These are phyloP conservation scores for Pythium folliculosum DNA, from an alignment of 352 stramenopile species.

Conservation along the genomic window DNA sequence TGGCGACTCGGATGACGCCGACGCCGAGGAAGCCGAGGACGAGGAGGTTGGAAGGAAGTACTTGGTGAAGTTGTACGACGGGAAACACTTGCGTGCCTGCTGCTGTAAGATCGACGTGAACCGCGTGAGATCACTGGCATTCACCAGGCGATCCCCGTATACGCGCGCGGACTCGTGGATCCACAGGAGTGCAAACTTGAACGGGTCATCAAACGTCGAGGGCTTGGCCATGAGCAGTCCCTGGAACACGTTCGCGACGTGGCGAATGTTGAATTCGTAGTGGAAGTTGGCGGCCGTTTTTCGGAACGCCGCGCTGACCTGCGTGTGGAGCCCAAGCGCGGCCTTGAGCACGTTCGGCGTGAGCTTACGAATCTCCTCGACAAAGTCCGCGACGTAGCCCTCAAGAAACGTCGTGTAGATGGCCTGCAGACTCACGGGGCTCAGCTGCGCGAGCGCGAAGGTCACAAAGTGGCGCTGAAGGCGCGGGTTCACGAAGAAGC, in stretches of 20 bases:
- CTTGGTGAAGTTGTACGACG: conserved; percentile 85
- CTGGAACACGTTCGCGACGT: conserved; percentile 95
- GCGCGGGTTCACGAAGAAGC: conserved; percentile 92
- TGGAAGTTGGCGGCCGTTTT: conserved; percentile 97
- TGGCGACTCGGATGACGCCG: conserved; percentile 24
- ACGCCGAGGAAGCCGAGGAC: conserved; percentile 23
- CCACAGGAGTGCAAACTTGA: conserved; percentile 94
- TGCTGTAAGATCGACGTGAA: conserved; percentile 89
- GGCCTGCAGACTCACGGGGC: conserved; percentile 82
- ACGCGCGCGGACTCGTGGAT: conserved; percentile 96
- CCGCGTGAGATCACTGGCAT: conserved; percentile 71
- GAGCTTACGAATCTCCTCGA: conserved; percentile 91
- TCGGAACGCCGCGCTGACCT: conserved; percentile 79
- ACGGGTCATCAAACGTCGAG: conserved; percentile 79
- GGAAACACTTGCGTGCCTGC: conserved; percentile 94
- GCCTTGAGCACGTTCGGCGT: conserved; percentile 81
- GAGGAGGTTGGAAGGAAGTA: conserved; percentile 80
- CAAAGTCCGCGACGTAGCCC: conserved; percentile 93
- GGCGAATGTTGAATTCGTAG: conserved; percentile 97
- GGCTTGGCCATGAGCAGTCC: conserved; percentile 90
- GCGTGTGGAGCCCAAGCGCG: conserved; percentile 88
- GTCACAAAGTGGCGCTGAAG: conserved; percentile 96
- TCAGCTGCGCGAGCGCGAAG: conserved; percentile 91
- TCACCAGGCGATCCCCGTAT: conserved; percentile 94
- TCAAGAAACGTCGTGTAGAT: conserved; percentile 97